phyloP scores from a whole-genome alignment of 345 rosid genomes.

The Syzygium jambos region DNA sequence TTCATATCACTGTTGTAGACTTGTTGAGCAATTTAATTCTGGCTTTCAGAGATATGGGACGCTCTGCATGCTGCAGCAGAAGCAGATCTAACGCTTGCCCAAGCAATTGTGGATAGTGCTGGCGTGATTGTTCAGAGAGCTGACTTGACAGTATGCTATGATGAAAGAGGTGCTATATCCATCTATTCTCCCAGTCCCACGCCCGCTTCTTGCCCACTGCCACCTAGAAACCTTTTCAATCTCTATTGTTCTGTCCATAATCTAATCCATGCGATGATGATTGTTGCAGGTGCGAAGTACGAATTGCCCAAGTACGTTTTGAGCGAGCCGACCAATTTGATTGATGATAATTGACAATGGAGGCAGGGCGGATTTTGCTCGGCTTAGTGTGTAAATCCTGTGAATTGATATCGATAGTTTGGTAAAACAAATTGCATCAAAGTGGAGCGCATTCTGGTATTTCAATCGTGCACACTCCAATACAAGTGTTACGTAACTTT shows the following conservation, averaged over 20 bases:
- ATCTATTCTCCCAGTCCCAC: not conserved
- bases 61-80: conserved; percentile 80
- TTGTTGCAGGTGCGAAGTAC: conserved; percentile 66
- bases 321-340: conserved; percentile 76
- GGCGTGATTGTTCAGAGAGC: conserved; percentile 63
- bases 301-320: conserved; percentile 77
- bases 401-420: conserved; percentile 7
- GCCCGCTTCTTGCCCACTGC: not conserved
- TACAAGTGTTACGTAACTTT: not conserved
- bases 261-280: not conserved
- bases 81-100: conserved; percentile 52
- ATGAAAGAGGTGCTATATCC: conserved; percentile 56
- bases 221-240: not conserved
- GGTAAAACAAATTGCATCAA: not conserved
- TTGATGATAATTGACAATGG: conserved; percentile 21
- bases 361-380: not conserved
- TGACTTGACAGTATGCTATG: conserved; percentile 78
- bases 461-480: not conserved
- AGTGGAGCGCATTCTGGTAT: not conserved
- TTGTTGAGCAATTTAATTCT: not conserved
- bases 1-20: not conserved
- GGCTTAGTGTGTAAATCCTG: conserved; percentile 23
- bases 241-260: not conserved
- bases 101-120: conserved; percentile 72
- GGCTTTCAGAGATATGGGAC: conserved; percentile 18